phyloP scores from a whole-genome alignment of 2,329 filamentous ascomycete genomes.

The Simplicillium aogashimaense region DNA sequence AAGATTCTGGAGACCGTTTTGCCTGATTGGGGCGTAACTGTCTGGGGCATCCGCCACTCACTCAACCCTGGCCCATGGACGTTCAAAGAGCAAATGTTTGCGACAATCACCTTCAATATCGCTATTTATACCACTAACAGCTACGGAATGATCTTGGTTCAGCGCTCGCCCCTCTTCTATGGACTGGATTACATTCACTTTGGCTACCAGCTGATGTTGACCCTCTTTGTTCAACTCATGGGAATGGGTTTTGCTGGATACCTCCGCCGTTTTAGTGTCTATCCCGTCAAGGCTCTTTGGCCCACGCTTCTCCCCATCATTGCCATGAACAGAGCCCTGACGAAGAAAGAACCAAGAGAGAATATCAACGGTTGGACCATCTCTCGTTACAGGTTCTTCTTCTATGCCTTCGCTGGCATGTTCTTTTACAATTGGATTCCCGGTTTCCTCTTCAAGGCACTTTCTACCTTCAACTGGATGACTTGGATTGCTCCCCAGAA shows the following conservation, averaged over 20 bases:
- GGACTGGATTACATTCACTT: conserved; percentile 27
- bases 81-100: conserved; percentile 51
- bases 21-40: conserved; percentile 32
- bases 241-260: conserved; percentile 45
- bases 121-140: conserved; percentile 34
- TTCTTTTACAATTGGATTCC: conserved; percentile 46
- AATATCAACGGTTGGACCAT: conserved; percentile 25
- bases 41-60: conserved; percentile 28
- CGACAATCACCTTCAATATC: conserved; percentile 48
- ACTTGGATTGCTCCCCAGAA: conserved; percentile 42
- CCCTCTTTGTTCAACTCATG: conserved; percentile 39
- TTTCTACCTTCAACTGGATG: conserved; percentile 43
- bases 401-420: conserved; percentile 29
- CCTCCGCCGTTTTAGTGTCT: conserved; percentile 38
- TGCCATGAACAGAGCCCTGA: conserved; percentile 35
- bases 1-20: conserved; percentile 30
- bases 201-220: conserved; percentile 36
- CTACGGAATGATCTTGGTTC: conserved; percentile 35
- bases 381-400: conserved; percentile 35
- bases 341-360: conserved; percentile 22
- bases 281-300: conserved; percentile 41
- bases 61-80: conserved; percentile 46
- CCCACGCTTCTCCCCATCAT: conserved; percentile 37
- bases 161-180: conserved; percentile 33
- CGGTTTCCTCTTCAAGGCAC: conserved; percentile 35